Evolutionary conservation across 495 filamentous ascomycete genomes (phyloP).

Genomic region (Mycothermus thermophilus): DNA sequence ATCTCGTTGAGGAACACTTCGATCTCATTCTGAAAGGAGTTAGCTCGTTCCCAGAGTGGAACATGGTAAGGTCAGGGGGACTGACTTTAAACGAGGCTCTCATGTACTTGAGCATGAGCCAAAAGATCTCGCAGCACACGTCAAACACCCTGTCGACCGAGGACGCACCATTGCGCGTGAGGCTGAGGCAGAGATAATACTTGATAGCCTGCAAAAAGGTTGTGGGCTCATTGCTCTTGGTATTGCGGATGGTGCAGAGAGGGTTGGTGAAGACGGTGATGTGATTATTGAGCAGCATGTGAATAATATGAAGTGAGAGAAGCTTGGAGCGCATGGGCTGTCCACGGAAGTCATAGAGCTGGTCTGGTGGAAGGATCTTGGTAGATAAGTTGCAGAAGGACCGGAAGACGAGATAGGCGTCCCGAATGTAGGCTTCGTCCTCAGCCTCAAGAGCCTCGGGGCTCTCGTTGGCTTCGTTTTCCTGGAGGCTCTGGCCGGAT

Average conservation of each 20-base stretch:
- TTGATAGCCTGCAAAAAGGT: conserved; percentile 91
- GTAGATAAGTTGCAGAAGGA: conserved; percentile 96
- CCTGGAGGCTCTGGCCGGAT: conserved; percentile 35
- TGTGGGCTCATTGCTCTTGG: conserved; percentile 68
- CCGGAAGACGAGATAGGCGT: conserved; percentile 92
- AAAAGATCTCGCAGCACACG: conserved; percentile 93
- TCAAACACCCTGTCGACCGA: conserved; percentile 85
- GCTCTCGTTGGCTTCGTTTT: conserved; percentile 33
- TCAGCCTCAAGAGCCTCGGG: conserved; percentile 67
- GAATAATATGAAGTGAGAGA: conserved; percentile 84
- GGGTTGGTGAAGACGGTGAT: conserved; percentile 77
- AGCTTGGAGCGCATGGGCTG: conserved; percentile 96
- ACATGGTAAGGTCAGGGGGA: no score
- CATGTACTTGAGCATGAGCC: conserved; percentile 90
- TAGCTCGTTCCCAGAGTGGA: no score
- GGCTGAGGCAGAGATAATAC: conserved; percentile 85
- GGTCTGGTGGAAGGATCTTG: conserved; percentile 74
- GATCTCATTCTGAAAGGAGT: conserved; percentile 79
- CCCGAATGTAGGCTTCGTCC: conserved; percentile 91
- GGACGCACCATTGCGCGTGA: conserved; percentile 89
- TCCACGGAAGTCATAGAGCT: conserved; percentile 80
- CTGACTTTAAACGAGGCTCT: conserved; percentile 80
- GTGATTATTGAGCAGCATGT: conserved; percentile 86
- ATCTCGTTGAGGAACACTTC: conserved; percentile 98
- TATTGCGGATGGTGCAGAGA: conserved; percentile 75